phyloP scores from a whole-genome alignment of 805 yeast genomes.

The Candida ficus region DNA sequence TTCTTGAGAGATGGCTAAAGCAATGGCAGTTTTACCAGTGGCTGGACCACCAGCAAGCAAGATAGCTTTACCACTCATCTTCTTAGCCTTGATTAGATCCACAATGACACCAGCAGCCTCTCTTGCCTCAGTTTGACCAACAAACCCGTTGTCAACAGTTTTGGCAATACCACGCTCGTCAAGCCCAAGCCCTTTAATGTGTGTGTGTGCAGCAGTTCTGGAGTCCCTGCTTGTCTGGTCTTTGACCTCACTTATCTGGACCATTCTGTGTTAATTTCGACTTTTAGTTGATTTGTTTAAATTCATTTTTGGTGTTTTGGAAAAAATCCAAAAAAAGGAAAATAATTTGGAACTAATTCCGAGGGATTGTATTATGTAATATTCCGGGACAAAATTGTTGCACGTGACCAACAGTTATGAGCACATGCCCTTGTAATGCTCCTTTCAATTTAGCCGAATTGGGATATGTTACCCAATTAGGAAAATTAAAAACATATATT shows the following conservation, averaged over 20 bases:
- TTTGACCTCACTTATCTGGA: conserved; percentile 72
- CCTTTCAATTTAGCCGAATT: background rate
- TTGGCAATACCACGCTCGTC: conserved; percentile 88
- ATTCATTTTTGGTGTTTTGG: background rate
- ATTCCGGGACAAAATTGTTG: too few relatives aligned
- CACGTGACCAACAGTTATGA: background rate
- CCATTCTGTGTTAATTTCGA: conserved; percentile 56
- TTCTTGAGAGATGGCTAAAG: conserved; percentile 92
- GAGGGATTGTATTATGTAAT: too few relatives aligned
- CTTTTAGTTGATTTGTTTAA: too few relatives aligned
- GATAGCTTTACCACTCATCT: conserved; percentile 94
- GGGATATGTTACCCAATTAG: conserved; percentile 17
- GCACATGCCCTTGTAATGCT: too few relatives aligned
- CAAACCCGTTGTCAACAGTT: conserved; percentile 80
- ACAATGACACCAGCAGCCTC: conserved; percentile 95
- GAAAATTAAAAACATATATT: conserved; percentile 21
- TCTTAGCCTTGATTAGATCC: conserved; percentile 86
- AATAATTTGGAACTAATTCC: background rate
- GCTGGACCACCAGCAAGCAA: conserved; percentile 97
- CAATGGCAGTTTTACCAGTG: conserved; percentile 96
- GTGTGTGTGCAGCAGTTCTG: conserved; percentile 95
- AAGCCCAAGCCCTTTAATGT: conserved; percentile 89
- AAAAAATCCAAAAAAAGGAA: background rate
- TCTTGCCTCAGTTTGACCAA: conserved; percentile 66
- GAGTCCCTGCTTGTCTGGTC: conserved; percentile 45